Conservation (phyloP, 2,329 filamentous ascomycete species). For the Penicillium sp. region DNA sequence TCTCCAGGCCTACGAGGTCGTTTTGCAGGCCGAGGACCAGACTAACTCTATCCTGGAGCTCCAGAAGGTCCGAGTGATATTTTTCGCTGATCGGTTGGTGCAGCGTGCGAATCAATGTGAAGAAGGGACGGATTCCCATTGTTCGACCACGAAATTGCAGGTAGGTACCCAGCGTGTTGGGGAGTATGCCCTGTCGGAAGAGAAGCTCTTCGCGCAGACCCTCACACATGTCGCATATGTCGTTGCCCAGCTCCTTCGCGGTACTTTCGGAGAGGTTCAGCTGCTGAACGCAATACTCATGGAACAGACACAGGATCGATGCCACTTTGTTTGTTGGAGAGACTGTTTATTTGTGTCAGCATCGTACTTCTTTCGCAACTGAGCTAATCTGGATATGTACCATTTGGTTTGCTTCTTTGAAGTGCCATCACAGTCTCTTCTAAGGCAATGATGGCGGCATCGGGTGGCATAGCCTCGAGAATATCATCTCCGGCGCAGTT, state of each 20-base stretch:
- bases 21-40: slow-evolving; percentile 2
- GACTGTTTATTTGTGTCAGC: not conserved
- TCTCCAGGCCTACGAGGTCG: slow-evolving; percentile 6
- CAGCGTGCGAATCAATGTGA: slow-evolving; percentile 3
- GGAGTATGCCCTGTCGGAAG: not conserved
- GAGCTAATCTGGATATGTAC: not conserved
- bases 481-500: slow-evolving; percentile 3
- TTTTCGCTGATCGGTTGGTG: not conserved
- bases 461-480: not conserved
- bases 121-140: slow-evolving; percentile 6
- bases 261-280: not conserved
- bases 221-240: slow-evolving; percentile 5
- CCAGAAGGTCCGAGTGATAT: not conserved
- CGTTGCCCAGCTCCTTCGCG: not conserved
- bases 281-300: not conserved
- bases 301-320: slow-evolving; percentile 1
- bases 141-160: slow-evolving; percentile 1
- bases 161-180: not conserved
- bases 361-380: not conserved
- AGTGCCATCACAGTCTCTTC: not conserved
- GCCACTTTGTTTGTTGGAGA: not conserved
- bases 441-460: not conserved
- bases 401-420: not conserved
- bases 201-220: not conserved
- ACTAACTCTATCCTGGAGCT: not conserved